Evolutionary conservation across 176 grass and related monocot species (phyloP).

Genomic region (Secale cereale): DNA sequence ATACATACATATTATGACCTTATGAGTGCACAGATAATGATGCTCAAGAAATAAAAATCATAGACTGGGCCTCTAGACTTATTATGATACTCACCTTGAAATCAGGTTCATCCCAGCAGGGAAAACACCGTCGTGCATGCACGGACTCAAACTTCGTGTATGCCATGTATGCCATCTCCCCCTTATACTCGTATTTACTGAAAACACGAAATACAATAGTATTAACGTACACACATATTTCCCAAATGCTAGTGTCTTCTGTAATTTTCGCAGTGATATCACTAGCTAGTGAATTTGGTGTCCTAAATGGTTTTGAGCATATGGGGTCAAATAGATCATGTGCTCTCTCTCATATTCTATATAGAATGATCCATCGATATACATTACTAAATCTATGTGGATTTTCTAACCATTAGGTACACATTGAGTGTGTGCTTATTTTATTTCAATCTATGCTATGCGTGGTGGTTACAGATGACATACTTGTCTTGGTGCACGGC

Average conservation of each 20-base stretch:
- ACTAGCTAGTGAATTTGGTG: neutral
- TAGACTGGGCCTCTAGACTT: no score
- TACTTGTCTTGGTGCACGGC: no score
- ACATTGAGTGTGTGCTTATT: no score
- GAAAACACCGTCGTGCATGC: conserved; percentile 75
- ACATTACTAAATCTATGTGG: no score
- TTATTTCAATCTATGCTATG: no score
- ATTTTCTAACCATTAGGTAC: no score
- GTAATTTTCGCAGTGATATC: neutral
- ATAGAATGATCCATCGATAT: no score
- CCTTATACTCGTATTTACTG: conserved; percentile 53
- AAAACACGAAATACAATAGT: neutral
- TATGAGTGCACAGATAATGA: no score
- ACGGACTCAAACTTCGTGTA: conserved; percentile 68
- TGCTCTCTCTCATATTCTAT: neutral
- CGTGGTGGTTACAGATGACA: no score
- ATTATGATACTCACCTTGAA: conserved; percentile 40
- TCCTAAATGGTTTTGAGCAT: neutral
- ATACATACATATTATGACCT: no score
- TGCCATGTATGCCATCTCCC: conserved; percentile 50
- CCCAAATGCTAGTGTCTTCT: neutral
- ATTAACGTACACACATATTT: neutral
- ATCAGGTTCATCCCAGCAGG: conserved; percentile 80
- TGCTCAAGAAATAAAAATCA: no score
- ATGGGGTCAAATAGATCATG: neutral